Conservation (phyloP, 495 filamentous ascomycete genomes). For the Evernia prunastri region DNA sequence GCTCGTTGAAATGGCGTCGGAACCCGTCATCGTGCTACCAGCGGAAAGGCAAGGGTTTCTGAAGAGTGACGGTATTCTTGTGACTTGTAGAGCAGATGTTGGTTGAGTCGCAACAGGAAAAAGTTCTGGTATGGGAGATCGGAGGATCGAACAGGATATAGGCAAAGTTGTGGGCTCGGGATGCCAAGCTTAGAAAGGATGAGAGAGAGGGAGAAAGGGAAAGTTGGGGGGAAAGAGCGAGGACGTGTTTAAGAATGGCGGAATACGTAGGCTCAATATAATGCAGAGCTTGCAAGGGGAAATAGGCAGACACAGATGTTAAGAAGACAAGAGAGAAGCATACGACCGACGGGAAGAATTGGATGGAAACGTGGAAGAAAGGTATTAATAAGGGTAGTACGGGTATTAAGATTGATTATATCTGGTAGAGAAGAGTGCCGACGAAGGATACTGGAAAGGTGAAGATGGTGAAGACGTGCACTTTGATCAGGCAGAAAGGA, state of each 20-base stretch:
- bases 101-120: background rate
- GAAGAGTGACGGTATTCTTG: background rate
- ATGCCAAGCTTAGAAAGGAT: background rate
- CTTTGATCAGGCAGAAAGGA: background rate
- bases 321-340: background rate
- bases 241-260: background rate
- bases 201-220: background rate
- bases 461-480: background rate
- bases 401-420: background rate
- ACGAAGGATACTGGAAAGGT: too few species aligned
- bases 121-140: background rate
- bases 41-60: background rate
- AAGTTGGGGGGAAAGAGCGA: too few species aligned
- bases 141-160: background rate
- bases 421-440: too few species aligned
- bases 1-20: conserved; percentile 8
- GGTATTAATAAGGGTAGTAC: background rate
- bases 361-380: background rate
- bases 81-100: background rate
- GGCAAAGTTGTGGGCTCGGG: background rate
- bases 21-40: background rate
- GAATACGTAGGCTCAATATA: background rate
- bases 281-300: background rate
- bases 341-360: background rate
- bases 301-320: background rate